These are phyloP conservation scores for Rhodomyrtus tomentosa DNA, from an alignment of 345 rosid species.

Conservation along the genomic window DNA sequence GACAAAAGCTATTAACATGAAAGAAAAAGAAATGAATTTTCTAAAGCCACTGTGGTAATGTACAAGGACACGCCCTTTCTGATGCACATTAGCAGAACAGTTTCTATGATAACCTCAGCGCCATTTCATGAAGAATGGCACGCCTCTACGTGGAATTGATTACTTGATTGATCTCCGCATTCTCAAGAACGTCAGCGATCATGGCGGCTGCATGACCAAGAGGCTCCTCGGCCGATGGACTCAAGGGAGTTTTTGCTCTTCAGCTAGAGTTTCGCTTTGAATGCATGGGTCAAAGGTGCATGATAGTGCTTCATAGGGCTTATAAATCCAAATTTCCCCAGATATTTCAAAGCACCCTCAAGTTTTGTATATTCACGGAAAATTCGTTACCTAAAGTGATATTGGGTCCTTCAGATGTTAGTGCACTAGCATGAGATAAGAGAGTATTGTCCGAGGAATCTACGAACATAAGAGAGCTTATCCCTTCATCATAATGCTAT, in stretches of 20 bases:
- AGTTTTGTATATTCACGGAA: background rate
- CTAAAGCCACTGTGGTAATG: background rate
- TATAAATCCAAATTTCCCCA: background rate
- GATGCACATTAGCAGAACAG: background rate
- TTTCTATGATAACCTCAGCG: constrained; percentile 53
- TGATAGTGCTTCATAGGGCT: background rate
- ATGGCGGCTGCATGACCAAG: constrained; percentile 89
- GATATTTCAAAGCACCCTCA: background rate
- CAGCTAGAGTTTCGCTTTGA: background rate
- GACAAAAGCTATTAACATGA: background rate
- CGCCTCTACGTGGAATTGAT: constrained; percentile 81
- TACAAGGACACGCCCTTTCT: background rate
- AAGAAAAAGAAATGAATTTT: background rate
- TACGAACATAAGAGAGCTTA: background rate
- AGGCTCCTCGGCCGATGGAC: constrained; percentile 57
- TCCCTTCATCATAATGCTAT: background rate
- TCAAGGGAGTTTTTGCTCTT: background rate
- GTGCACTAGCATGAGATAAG: background rate
- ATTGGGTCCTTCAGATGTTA: background rate
- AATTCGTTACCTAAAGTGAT: background rate
- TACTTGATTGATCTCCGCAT: constrained; percentile 66
- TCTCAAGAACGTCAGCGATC: constrained; percentile 74
- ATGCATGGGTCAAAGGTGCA: background rate
- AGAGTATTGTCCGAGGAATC: background rate
- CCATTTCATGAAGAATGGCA: constrained; percentile 89